Conservation (phyloP, 805 yeast species). For the Ogataea paradorogensis region DNA sequence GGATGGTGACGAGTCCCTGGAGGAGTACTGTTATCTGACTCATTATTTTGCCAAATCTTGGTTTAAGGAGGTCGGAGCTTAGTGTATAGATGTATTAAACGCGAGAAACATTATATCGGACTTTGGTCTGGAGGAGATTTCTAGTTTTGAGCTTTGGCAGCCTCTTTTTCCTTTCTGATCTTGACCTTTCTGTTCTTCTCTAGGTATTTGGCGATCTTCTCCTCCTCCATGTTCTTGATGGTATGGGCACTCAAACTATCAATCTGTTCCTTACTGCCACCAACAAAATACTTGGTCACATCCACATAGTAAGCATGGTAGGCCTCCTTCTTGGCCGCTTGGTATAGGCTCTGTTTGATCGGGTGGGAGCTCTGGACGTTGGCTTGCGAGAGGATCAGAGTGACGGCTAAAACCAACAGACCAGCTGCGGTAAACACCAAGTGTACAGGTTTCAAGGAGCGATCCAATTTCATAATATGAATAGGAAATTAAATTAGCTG, state of each 20-base stretch:
- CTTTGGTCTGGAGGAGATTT: not conserved
- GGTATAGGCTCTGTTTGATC: slow-evolving; percentile 4
- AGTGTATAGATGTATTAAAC: not conserved
- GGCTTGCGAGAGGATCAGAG: slow-evolving; percentile 3
- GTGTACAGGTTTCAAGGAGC: slow-evolving; percentile 6
- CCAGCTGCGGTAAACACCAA: slow-evolving; percentile 10
- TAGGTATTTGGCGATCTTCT: slow-evolving; percentile 12
- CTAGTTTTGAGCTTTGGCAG: slow-evolving; percentile 3
- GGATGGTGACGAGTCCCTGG: slow-evolving; percentile 26
- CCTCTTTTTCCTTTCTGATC: slow-evolving; percentile 5
- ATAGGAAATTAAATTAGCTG: not conserved
- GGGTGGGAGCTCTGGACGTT: slow-evolving; percentile 4
- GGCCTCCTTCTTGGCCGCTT: not conserved
- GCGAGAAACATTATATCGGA: slow-evolving; percentile 2
- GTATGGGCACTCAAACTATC: not conserved
- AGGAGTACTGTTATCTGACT: slow-evolving; percentile 26
- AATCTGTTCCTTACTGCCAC: slow-evolving; percentile 1
- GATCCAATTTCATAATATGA: slow-evolving; percentile 3
- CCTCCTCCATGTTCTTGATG: slow-evolving; percentile 8
- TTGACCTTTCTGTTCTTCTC: slow-evolving; percentile 7
- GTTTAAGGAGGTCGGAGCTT: slow-evolving; percentile 9
- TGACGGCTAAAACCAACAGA: slow-evolving; percentile 8
- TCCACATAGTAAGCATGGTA: slow-evolving; percentile 9
- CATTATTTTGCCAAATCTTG: slow-evolving; percentile 23
- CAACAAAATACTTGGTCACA: slow-evolving; percentile 7